Conservation (phyloP, 768 basidiomycete genomes). For the Cystofilobasidium bisporidii region DNA sequence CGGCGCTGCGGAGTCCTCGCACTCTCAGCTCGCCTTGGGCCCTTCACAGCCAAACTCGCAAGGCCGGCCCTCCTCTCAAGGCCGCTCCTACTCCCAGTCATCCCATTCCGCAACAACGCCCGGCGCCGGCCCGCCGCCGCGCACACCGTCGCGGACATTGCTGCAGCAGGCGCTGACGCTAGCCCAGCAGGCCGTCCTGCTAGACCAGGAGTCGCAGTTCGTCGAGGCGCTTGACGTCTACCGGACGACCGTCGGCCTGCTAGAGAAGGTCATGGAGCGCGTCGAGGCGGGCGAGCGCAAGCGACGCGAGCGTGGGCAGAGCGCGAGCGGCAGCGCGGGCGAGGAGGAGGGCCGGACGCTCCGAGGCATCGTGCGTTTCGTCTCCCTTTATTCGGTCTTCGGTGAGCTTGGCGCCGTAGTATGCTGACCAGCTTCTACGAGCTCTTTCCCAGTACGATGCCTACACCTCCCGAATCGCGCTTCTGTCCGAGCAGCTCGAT, state of each 20-base stretch:
- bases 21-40: background rate
- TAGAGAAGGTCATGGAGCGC: slow-evolving; percentile 10
- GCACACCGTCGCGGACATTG: slow-evolving; percentile 8
- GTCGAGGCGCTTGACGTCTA: slow-evolving; percentile 5
- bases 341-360: slow-evolving; percentile 10
- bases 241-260: background rate
- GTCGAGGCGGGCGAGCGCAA: slow-evolving; percentile 7
- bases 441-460: slow-evolving; percentile 1
- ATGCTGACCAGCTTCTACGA: background rate
- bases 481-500: slow-evolving; percentile 1
- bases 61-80: no score
- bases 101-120: background rate
- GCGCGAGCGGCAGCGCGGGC: background rate
- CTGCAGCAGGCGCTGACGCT: slow-evolving; percentile 7
- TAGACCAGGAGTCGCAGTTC: slow-evolving; percentile 6
- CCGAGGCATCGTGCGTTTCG: slow-evolving; percentile 8
- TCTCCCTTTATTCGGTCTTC: background rate
- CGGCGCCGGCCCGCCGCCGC: background rate
- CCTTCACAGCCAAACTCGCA: background rate
- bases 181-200: slow-evolving; percentile 9
- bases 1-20: background rate
- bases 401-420: no score
- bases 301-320: background rate
- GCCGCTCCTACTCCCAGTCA: background rate
- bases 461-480: slow-evolving; percentile 5